Base-by-base conservation (phyloP, 140 eudicot species). In the Bidens hawaiensis region DNA sequence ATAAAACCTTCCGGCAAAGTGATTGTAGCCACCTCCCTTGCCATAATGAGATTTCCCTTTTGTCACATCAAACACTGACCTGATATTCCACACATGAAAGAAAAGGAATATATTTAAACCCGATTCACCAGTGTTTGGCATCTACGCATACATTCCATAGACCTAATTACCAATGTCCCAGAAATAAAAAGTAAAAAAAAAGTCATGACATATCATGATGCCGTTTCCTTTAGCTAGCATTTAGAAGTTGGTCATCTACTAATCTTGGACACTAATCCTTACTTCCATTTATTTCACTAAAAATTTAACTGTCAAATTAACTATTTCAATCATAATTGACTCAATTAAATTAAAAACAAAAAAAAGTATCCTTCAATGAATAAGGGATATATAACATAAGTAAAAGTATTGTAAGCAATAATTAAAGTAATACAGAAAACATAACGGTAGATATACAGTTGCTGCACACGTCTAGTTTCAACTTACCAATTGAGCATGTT, bases 21-120 rank as follows among this genome's bases (percentile, higher is more conserved):
- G 99, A 69, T 79, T 82, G 79, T 93, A 93, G 54, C 90, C 89
- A 66, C 96, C 96, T 73, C 96, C 96, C 3, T 55, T 61, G 23
- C 99, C 99, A 73, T 93, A 93, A 69, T 93, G 99, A 62, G 82
- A 73, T 64, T 77, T 84, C 23, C 99, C 99, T 81, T 85, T 88
- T 6, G 93, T 87, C 61, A 93, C 99, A 67, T 93, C 99, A 68
- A 84, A 93, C 62, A 93, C 99, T 8, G 96, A 93, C 76, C 95
- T 86, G 81, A 51, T 12, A 13, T n/a, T 66, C 60, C 55, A 43
- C 28, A 2, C 54, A 57, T 17, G 28, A 22, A 54, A 45, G 0
- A 25, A 36, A 16, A 70, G 5, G 2, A 38, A 28, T 17, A 18
- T 60, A 28, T 33, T 38, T 21, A 38, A 41, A 10, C 38, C 23